Conservation (phyloP, 345 rosid species). For the Eucalyptus polyanthemos region DNA sequence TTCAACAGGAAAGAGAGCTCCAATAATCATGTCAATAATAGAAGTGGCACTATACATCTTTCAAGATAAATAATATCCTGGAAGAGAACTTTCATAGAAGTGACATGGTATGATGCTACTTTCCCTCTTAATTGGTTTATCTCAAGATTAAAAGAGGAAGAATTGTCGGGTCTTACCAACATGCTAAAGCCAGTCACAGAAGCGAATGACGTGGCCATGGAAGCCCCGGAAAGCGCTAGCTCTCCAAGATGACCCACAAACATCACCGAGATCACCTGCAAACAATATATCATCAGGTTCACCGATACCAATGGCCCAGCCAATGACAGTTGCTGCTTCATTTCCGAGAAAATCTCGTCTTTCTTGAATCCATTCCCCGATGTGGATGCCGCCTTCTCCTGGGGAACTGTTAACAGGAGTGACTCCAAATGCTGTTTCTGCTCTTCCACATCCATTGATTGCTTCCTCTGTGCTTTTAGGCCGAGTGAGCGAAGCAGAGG, state of each 20-base stretch:
- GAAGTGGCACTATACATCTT: background rate
- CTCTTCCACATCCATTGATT: background rate
- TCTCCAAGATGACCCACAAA: constrained; percentile 15
- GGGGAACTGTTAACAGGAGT: background rate
- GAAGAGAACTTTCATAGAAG: background rate
- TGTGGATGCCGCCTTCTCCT: background rate
- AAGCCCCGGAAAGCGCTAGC: constrained; percentile 25
- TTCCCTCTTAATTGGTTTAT: background rate
- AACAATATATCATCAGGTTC: background rate
- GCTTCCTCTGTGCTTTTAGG: background rate
- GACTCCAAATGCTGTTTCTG: background rate
- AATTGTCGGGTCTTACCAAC: constrained; percentile 2
- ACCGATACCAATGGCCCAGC: constrained; percentile 5
- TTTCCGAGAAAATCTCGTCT: background rate
- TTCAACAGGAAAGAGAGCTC: background rate
- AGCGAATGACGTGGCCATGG: constrained; percentile 28
- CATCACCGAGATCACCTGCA: constrained; percentile 23
- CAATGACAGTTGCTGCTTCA: constrained; percentile 2
- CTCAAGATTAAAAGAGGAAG: background rate
- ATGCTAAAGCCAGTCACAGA: constrained; percentile 34
- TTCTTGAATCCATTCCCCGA: background rate
- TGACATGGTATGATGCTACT: background rate
- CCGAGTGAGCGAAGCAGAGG: background rate
- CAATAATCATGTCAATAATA: background rate
- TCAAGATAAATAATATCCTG: background rate